Percentiles rank a stretch among this genome's conserved stretches.
phyloP scores from a whole-genome alignment of 2,329 filamentous ascomycete species.

The Ophiocordyceps camponoti-floridani region DNA sequence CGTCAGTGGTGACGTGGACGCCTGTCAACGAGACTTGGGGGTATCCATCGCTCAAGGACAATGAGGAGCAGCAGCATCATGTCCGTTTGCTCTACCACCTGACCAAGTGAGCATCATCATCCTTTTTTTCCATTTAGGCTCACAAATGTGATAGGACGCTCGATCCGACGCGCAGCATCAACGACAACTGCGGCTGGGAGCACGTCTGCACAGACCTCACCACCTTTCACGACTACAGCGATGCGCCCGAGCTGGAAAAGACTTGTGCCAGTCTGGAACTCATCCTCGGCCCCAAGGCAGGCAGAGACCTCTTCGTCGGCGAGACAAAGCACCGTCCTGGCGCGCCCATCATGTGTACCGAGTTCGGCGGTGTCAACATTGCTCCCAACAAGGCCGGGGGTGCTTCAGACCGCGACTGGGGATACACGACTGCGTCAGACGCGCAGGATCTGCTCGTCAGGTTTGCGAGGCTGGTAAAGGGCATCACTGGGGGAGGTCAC shows the following conservation, averaged over 20 bases:
- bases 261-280: slow-evolving; percentile 33
- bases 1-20: slow-evolving; percentile 47
- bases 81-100: slow-evolving; percentile 44
- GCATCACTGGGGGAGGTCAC: slow-evolving; percentile 35
- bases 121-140: not conserved
- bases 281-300: slow-evolving; percentile 34
- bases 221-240: slow-evolving; percentile 51
- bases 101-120: slow-evolving; percentile 32
- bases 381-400: slow-evolving; percentile 21
- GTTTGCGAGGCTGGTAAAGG: slow-evolving; percentile 39
- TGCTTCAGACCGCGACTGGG: slow-evolving; percentile 38
- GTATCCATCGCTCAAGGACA: slow-evolving; percentile 38
- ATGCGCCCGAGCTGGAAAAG: slow-evolving; percentile 33
- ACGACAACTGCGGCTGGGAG: slow-evolving; percentile 58
- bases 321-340: slow-evolving; percentile 32
- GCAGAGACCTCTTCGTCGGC: slow-evolving; percentile 34
- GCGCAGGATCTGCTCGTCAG: slow-evolving; percentile 38
- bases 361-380: slow-evolving; percentile 54
- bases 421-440: slow-evolving; percentile 48
- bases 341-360: slow-evolving; percentile 45
- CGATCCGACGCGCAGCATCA: slow-evolving; percentile 45
- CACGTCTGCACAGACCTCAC: slow-evolving; percentile 46
- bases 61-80: slow-evolving; percentile 42
- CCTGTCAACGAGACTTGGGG: slow-evolving; percentile 48
- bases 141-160: slow-evolving; percentile 19